A percentile compares a stretch with the other conserved stretches of the same genome.
Evolutionary conservation across 1,139 yeast species (phyloP).

Genomic region (Scheffersomyces lignicola): DNA sequence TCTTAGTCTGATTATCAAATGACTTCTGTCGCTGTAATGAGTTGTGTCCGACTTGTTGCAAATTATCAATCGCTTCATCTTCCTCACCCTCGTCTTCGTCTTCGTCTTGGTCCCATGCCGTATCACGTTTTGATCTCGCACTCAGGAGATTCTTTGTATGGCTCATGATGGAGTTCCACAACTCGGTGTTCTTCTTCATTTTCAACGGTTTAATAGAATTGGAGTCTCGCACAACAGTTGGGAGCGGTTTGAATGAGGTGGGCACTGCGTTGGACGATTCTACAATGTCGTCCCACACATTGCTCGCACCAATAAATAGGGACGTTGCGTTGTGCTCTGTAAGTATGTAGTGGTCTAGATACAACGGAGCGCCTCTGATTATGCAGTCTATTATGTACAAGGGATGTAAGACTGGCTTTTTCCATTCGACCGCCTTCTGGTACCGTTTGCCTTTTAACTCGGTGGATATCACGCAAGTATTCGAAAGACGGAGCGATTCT

Average conservation of each 20-base stretch:
- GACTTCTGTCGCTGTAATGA: background rate
- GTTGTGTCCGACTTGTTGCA: constrained; percentile 7
- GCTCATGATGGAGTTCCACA: constrained; percentile 57
- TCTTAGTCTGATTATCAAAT: constrained; percentile 5
- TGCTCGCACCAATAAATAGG: constrained; percentile 49
- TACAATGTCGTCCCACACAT: constrained; percentile 44
- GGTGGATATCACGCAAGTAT: constrained; percentile 54
- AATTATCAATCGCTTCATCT: constrained; percentile 12
- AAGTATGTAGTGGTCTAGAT: constrained; percentile 43
- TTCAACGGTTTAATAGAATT: background rate
- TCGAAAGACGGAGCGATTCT: constrained; percentile 54
- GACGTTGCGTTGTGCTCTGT: constrained; percentile 17
- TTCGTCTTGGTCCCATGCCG: constrained; percentile 33
- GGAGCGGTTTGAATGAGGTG: background rate
- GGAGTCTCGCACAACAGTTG: background rate
- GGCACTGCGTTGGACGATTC: background rate
- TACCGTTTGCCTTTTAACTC: constrained; percentile 61
- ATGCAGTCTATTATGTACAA: constrained; percentile 70
- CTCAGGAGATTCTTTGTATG: constrained; percentile 24
- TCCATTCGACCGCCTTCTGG: constrained; percentile 66
- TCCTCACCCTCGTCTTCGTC: constrained; percentile 12
- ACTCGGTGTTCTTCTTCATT: constrained; percentile 21
- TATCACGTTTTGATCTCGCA: constrained; percentile 32
- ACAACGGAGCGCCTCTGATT: constrained; percentile 59
- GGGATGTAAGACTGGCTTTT: constrained; percentile 70